phyloP scores from a whole-genome alignment of 345 rosid genomes.

The Erucastrum elatum region DNA sequence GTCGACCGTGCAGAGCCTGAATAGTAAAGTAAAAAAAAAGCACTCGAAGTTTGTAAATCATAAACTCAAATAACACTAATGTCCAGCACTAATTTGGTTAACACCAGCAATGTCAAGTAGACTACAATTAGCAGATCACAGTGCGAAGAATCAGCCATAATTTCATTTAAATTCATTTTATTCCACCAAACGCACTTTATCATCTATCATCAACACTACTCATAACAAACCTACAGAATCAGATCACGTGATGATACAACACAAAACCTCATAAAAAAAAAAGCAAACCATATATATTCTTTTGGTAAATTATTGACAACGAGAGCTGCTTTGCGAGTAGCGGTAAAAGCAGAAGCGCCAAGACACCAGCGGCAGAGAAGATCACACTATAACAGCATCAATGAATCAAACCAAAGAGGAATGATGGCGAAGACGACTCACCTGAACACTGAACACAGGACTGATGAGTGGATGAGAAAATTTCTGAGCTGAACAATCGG shows the following conservation, averaged over 20 bases:
- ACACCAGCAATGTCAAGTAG: background rate
- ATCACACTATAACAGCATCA: conserved; percentile 52
- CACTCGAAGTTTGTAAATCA: background rate
- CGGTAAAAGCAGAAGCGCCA: conserved; percentile 53
- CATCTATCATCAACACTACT: background rate
- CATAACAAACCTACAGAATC: background rate
- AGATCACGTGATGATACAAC: background rate
- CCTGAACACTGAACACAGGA: conserved; percentile 51
- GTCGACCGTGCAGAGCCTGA: conserved; percentile 71
- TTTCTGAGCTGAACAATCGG: conserved; percentile 80
- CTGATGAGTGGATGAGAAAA: conserved; percentile 59
- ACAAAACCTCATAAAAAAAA: conserved; percentile 22
- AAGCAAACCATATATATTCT: no score
- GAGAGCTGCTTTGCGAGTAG: no score
- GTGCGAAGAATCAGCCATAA: background rate
- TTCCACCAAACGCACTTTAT: background rate
- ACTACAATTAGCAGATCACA: background rate
- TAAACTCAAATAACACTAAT: background rate
- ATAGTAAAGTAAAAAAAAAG: conserved; percentile 1
- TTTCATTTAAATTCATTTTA: background rate
- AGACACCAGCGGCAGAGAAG: conserved; percentile 50
- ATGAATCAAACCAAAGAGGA: background rate
- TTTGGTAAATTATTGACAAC: no score
- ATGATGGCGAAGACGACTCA: conserved; percentile 7
- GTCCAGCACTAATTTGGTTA: background rate